These are phyloP conservation scores for Pueraria montana DNA, from an alignment of 306 rosid genomes.

Conservation along the genomic window DNA sequence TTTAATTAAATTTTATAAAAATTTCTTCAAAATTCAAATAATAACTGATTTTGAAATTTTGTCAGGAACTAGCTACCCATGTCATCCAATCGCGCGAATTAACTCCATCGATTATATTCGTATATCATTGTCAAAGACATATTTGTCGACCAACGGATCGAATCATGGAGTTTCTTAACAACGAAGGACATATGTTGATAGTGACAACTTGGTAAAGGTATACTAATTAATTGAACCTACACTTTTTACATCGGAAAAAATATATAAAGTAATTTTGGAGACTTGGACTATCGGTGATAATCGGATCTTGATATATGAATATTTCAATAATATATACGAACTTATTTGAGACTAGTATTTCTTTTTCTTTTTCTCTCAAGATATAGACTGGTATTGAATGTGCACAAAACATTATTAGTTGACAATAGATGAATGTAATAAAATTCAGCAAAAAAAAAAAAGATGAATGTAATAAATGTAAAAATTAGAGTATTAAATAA, in stretches of 20 bases:
- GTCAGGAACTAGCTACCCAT: background rate
- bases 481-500: too few species aligned
- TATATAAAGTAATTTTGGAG: background rate
- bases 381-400: too few species aligned
- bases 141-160: background rate
- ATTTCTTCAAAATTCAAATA: background rate
- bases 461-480: too few species aligned
- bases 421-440: too few species aligned
- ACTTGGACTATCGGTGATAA: background rate
- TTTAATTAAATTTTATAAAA: background rate
- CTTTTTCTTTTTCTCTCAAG: too few species aligned
- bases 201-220: background rate
- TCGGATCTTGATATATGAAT: background rate
- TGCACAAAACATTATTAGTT: too few species aligned
- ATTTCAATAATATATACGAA: too few species aligned
- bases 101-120: background rate
- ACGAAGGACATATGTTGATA: slow-evolving; percentile 1
- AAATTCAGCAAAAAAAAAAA: too few species aligned
- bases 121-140: background rate
- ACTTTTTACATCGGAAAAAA: background rate
- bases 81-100: background rate
- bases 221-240: too few species aligned
- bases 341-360: too few species aligned
- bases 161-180: slow-evolving; percentile 13
- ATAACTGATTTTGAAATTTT: background rate